phyloP scores from a whole-genome alignment of 305 asterid genomes.

The Fraxinus xanthoxyloides region DNA sequence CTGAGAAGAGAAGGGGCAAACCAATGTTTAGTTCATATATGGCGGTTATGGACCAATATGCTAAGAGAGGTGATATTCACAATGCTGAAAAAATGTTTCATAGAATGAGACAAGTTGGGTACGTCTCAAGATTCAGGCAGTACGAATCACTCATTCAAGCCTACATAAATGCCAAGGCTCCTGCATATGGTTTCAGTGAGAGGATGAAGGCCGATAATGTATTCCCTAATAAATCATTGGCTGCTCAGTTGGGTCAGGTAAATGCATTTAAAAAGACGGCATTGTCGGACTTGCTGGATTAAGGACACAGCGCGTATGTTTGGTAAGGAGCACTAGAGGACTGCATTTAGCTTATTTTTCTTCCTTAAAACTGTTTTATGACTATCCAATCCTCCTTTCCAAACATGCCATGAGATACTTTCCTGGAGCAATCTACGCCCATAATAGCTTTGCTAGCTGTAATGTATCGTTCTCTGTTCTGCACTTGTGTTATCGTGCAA shows the following conservation, averaged over 20 bases:
- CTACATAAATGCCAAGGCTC: conserved; percentile 58
- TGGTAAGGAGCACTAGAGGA: background rate
- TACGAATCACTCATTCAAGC: conserved; percentile 55
- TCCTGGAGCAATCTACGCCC: background rate
- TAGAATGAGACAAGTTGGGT: conserved; percentile 56
- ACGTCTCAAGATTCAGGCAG: conserved; percentile 27
- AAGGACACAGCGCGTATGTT: background rate
- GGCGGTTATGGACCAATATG: conserved; percentile 40
- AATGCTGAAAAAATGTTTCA: conserved; percentile 65
- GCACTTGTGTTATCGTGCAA: background rate
- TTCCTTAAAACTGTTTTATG: background rate
- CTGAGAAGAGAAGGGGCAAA: conserved; percentile 34
- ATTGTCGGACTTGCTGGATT: conserved; percentile 43
- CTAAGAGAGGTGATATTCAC: conserved; percentile 67
- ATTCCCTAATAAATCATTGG: conserved; percentile 39
- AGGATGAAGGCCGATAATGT: conserved; percentile 68
- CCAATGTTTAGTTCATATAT: conserved; percentile 46
- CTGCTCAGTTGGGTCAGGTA: conserved; percentile 37
- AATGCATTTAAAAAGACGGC: conserved; percentile 41
- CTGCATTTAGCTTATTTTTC: background rate
- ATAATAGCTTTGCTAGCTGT: background rate
- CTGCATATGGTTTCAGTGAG: conserved; percentile 70
- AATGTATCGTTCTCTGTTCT: background rate
- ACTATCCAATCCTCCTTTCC: background rate
- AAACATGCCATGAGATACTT: background rate